Conservation (phyloP, 106 monocot species). For the Posidonia australis region DNA sequence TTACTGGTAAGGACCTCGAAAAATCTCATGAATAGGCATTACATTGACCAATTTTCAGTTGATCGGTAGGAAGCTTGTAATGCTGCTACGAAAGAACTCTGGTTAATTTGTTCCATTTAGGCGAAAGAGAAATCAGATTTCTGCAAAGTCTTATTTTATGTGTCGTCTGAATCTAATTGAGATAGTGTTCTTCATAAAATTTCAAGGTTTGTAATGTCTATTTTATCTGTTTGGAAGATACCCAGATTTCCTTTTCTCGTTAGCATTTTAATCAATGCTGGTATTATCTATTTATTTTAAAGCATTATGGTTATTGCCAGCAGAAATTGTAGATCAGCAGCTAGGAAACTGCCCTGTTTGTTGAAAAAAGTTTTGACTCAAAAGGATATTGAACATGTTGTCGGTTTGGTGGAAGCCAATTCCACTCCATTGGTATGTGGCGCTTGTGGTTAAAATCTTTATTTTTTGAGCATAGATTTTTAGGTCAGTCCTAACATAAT, state of each 20-base stretch:
- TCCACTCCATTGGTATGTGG: constrained; percentile 35
- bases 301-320: background rate
- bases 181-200: background rate
- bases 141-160: background rate
- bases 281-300: constrained; percentile 5
- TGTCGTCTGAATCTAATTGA: background rate
- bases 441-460: background rate
- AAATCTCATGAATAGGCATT: too few species aligned
- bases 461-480: background rate
- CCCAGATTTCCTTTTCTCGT: background rate
- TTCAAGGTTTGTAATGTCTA: background rate
- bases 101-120: background rate
- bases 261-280: background rate
- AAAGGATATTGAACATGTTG: constrained; percentile 84
- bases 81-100: too few species aligned
- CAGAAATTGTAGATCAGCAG: constrained; percentile 13
- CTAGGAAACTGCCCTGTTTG: constrained; percentile 79
- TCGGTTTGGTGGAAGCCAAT: constrained; percentile 36
- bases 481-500: too few species aligned
- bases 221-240: background rate
- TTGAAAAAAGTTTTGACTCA: constrained; percentile 57
- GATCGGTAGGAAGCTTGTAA: background rate
- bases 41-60: background rate
- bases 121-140: too few species aligned
- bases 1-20: too few species aligned